Base-by-base conservation (phyloP, 2,329 filamentous ascomycete genomes). In the Epichloe scottii region DNA sequence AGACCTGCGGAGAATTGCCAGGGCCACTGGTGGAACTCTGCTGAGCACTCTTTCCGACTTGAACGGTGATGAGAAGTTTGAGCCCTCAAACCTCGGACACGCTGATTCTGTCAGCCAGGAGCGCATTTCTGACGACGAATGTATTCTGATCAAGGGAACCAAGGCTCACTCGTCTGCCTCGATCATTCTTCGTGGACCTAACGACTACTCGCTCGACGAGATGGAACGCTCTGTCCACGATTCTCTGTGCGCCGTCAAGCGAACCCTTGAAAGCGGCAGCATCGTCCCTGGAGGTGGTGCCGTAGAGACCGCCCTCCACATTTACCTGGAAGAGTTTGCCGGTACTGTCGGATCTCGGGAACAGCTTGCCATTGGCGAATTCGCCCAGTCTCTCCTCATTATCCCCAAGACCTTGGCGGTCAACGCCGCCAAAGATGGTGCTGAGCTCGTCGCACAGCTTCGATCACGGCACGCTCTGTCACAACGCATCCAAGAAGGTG, bases 151-250 rank as follows among this genome's bases (percentile, higher is more conserved):
- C 66, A 95, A 93, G 76, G 91, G 91, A 51, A 95, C 93, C 63
- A 97, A 96, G 75, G 80, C 86, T 30, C 89, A 93, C 71, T 93
- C 86, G 3, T 95, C 90, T 6, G 90, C 93, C 33, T 98, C 93
- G 17, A 89, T 96, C 69, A 94, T 98, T 60, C 85, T 98, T 50
- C 87, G 93, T 53, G 93, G 93, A 44, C 79, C 93, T 60, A 97
- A 98, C 71, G 93, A 98, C 69, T 97, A 87, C 73, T 88, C 89
- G 54, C 81, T 98, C 33, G 93, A 98, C 64, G 93, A 98, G 77
- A 98, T 97, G 91, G 93, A 98, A 77, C 87, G 93, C 57, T 97
- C 93, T 1, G 83, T 98, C 17, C 93, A 98, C 73, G 93, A 98
- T 71, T 95, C 91, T 14, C 78, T 98, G 45, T 96, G 88, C 59